Evolutionary conservation across 495 filamentous ascomycete genomes (phyloP).

Genomic region (Hyaloscypha bicolor): DNA sequence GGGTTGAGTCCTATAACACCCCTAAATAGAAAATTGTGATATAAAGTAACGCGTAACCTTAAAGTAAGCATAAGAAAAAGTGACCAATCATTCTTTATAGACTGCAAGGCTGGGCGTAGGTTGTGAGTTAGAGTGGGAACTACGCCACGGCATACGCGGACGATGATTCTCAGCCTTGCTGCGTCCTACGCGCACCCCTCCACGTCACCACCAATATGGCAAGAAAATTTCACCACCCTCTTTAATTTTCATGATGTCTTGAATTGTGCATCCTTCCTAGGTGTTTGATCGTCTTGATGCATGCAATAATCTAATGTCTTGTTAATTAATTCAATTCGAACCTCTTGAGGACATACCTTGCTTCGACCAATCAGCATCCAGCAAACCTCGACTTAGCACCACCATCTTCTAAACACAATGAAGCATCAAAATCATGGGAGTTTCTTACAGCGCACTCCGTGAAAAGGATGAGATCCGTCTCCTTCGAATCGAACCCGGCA

Average conservation of each 20-base stretch:
- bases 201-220: not conserved
- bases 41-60: not conserved
- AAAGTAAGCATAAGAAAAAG: not conserved
- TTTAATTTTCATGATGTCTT: not conserved
- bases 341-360: not conserved
- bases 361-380: slow-evolving; percentile 7
- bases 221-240: not conserved
- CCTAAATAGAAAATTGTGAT: no score
- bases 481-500: not conserved
- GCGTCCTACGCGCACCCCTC: not conserved
- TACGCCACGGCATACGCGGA: no score
- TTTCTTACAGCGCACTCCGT: not conserved
- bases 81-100: not conserved
- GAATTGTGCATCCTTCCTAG: not conserved
- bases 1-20: no score
- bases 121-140: not conserved
- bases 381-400: not conserved
- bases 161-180: no score
- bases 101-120: not conserved
- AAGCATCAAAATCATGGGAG: not conserved
- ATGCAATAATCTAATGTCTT: not conserved
- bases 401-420: not conserved
- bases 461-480: slow-evolving; percentile 15
- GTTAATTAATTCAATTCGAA: not conserved
- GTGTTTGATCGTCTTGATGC: not conserved